phyloP scores from a whole-genome alignment of 495 filamentous ascomycete genomes.

The Podospora sp. region DNA sequence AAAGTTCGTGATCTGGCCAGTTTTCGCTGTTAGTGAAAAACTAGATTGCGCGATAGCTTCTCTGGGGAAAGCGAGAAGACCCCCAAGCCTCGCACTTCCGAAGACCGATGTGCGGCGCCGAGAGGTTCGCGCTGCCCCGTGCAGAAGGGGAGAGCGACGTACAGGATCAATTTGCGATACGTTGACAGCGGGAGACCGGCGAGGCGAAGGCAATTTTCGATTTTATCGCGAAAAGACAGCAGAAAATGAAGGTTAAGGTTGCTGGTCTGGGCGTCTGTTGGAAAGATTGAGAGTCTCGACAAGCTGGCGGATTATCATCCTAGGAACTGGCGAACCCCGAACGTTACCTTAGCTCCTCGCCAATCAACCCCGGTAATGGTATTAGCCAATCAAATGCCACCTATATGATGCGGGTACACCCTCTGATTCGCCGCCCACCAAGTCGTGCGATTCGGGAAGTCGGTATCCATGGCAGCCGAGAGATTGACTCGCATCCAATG shows the following conservation, averaged over 20 bases:
- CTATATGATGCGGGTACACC: conserved; percentile 18
- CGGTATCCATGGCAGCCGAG: conserved; percentile 19
- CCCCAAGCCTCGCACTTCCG: neutral
- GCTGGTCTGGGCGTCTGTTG: neutral
- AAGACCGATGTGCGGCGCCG: neutral
- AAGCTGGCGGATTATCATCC: conserved; percentile 4
- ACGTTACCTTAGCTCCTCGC: conserved; percentile 16
- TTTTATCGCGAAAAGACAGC: conserved; percentile 21
- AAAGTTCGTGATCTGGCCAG: conserved; percentile 23
- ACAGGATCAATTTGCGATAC: neutral
- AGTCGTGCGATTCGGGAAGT: conserved; percentile 26
- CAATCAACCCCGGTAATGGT: neutral
- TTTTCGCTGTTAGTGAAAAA: conserved; percentile 22
- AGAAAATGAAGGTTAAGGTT: conserved; percentile 20
- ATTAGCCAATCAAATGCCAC: conserved; percentile 21
- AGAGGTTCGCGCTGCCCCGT: neutral
- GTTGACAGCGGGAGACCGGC: neutral
- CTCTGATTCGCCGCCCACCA: conserved; percentile 25
- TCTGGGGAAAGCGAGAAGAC: too few relatives aligned
- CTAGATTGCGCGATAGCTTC: neutral
- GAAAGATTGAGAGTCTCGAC: neutral
- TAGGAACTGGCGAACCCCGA: conserved; percentile 15
- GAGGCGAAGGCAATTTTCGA: conserved; percentile 4
- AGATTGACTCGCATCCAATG: conserved; percentile 16
- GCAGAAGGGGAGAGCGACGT: neutral